Evolutionary conservation across 371 early-diverging fungal genomes (phyloP).

Genomic region (Polyrhizophydium stewartii): DNA sequence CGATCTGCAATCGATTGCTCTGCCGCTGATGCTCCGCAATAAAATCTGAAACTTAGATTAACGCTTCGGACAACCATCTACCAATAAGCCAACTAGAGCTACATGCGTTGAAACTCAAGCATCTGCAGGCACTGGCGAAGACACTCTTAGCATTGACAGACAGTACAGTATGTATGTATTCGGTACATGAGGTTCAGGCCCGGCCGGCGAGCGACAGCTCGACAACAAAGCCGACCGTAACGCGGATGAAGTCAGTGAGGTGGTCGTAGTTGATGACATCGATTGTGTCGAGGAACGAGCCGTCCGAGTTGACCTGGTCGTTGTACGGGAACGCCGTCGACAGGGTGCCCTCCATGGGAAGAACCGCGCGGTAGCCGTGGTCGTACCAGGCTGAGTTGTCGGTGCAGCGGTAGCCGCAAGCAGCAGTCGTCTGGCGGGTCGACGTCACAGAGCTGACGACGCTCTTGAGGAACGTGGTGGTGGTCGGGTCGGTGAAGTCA

Average conservation of each 20-base stretch:
- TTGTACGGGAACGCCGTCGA: constrained; percentile 35
- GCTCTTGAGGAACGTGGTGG: constrained; percentile 57
- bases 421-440: constrained; percentile 47
- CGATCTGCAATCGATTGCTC: no score
- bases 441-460: constrained; percentile 33
- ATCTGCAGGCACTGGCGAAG: no score
- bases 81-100: no score
- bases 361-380: constrained; percentile 71
- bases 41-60: no score
- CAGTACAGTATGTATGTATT: no score
- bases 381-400: constrained; percentile 91
- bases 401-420: constrained; percentile 62
- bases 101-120: no score
- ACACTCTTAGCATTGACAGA: no score
- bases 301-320: constrained; percentile 33
- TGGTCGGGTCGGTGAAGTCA: constrained; percentile 65
- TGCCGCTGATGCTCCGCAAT: no score
- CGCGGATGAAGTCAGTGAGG: constrained; percentile 73
- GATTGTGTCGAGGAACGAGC: constrained; percentile 54
- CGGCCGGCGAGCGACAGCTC: constrained; percentile 44
- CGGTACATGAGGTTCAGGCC: no score
- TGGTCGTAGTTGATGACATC: constrained; percentile 74
- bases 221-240: constrained; percentile 72
- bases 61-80: no score
- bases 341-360: constrained; percentile 63